Evolutionary conservation across 805 yeast species (phyloP), one percentile per base, ranked within the genome.

Genomic region (Danielozyma ontarioensis): DNA sequence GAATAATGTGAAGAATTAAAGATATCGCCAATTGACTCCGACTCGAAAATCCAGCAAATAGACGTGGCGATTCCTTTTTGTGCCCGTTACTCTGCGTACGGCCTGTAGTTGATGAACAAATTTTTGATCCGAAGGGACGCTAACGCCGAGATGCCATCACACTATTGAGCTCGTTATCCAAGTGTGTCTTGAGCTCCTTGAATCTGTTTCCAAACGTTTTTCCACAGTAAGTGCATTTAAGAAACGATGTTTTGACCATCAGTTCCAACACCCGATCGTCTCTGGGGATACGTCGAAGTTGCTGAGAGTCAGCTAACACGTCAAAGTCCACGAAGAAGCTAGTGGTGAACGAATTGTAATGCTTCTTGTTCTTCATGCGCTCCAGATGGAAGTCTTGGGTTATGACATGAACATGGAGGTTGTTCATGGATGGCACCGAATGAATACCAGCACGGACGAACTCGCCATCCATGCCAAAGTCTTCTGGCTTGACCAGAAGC

Each of bases 371-470:
- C 51, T 83, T 84, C 59, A 84, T 35, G 17, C 63, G 47, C 0
- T 57, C 58, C 7, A 83, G 74, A 42, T 62, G 46, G 46, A 80
- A 71, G 53, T 85, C 95, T 31, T 59, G 63, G 0, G 88, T 77
- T 30, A 85, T 65, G 16, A 85, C 75, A 58, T 85, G 95, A 13
- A 85, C 60, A 48, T 85, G 95, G 28, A 84, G 46, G 50, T 85
- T 83, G 25, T 55, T 57, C 69, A 84, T 51, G 1, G 88, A 79
- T 3, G 95, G 95, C 2, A 70, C 69, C 4, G 83, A 55, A 55
- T 85, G 95, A 17, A 83, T 68, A 1, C 94, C 90, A 6, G 69
- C 71, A 38, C 62, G 59, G 6, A 82, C 60, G 35, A 55, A 57
- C 10, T 36, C 23, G 16, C 47, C n/a, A n/a, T n/a, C n/a, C n/a